A percentile compares a stretch with the other conserved stretches of the same genome.
phyloP scores from a whole-genome alignment of 2,329 filamentous ascomycete species.

The Nemania sp. region DNA sequence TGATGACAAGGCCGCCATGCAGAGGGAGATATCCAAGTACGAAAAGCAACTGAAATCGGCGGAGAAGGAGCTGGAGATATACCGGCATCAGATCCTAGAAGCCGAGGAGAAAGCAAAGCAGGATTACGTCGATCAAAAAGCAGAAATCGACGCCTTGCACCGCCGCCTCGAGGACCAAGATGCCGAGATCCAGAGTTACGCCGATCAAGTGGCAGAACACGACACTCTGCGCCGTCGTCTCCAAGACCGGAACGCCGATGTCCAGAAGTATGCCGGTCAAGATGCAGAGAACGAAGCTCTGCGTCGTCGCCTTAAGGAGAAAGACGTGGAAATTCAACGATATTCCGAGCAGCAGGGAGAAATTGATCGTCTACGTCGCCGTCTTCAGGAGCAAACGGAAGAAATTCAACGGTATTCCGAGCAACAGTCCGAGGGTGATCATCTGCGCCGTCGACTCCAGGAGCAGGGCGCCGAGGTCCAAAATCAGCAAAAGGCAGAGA shows the following conservation, averaged over 20 bases:
- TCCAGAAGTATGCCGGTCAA: slow-evolving; percentile 68
- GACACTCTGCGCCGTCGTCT: slow-evolving; percentile 61
- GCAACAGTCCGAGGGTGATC: not conserved
- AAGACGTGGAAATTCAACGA: no score
- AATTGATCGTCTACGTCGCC: not conserved
- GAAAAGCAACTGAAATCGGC: slow-evolving; percentile 82
- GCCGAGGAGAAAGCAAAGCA: slow-evolving; percentile 73
- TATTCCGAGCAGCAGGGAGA: not conserved
- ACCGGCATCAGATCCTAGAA: slow-evolving; percentile 71
- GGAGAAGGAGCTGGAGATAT: slow-evolving; percentile 70
- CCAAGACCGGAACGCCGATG: slow-evolving; percentile 62
- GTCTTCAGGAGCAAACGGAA: slow-evolving; percentile 46
- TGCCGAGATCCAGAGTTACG: not conserved
- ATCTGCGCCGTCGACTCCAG: slow-evolving; percentile 56
- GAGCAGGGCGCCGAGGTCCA: slow-evolving; percentile 69
- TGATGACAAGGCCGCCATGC: slow-evolving; percentile 63
- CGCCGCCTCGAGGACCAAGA: not conserved
- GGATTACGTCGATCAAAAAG: slow-evolving; percentile 65
- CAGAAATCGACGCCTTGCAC: not conserved
- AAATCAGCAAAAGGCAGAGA: slow-evolving; percentile 53
- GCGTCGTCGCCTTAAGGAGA: not conserved
- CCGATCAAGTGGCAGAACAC: slow-evolving; percentile 63
- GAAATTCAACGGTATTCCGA: slow-evolving; percentile 55
- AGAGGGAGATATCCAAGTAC: slow-evolving; percentile 82
- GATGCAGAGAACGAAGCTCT: not conserved